Conservation (phyloP, 148 eudicot species). For the Silene conica region DNA sequence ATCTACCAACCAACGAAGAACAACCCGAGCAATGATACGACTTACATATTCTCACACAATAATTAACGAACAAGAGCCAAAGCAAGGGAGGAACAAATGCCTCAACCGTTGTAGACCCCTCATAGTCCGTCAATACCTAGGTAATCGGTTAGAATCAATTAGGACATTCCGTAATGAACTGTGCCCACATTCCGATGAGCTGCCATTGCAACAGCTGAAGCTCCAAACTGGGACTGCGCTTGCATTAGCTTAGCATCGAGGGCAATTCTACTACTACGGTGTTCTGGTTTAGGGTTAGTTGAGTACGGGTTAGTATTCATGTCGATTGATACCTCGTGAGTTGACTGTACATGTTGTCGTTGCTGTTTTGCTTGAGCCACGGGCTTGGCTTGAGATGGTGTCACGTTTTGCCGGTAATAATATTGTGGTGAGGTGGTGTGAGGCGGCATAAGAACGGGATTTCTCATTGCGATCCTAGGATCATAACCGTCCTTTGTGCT, state of each 20-base stretch:
- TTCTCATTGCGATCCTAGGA: slow-evolving; percentile 32
- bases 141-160: slow-evolving; percentile 13
- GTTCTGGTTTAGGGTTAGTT: slow-evolving; percentile 31
- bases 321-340: slow-evolving; percentile 37
- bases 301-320: slow-evolving; percentile 46
- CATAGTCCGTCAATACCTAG: background rate
- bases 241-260: slow-evolving; percentile 74
- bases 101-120: background rate
- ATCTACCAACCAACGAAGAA: background rate
- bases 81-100: background rate
- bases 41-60: background rate
- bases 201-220: slow-evolving; percentile 62
- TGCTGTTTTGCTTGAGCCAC: slow-evolving; percentile 22
- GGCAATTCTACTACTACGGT: slow-evolving; percentile 49
- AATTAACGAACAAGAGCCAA: background rate
- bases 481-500: slow-evolving; percentile 35
- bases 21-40: background rate
- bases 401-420: slow-evolving; percentile 28
- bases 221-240: slow-evolving; percentile 72
- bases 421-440: slow-evolving; percentile 49
- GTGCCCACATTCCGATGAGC: slow-evolving; percentile 77
- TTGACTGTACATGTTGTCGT: slow-evolving; percentile 15
- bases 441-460: slow-evolving; percentile 35
- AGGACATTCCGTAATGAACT: slow-evolving; percentile 58
- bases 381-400: slow-evolving; percentile 31